Evolutionary conservation across 2,329 filamentous ascomycete species (phyloP).

Genomic region (Aspergillus fijiensis): DNA sequence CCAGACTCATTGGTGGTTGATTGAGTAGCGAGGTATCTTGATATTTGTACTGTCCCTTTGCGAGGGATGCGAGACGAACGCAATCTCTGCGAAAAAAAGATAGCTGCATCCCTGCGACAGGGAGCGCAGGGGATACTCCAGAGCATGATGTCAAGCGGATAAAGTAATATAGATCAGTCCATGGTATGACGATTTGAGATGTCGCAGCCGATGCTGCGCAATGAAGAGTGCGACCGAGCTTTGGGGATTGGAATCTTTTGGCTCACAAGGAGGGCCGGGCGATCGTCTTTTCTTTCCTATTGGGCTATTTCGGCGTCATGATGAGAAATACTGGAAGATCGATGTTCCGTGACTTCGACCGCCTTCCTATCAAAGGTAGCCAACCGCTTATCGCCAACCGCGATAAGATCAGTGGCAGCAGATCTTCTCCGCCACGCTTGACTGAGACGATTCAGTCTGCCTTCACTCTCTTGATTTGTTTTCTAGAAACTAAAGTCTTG

Average conservation of each 20-base stretch:
- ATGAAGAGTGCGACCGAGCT: background rate
- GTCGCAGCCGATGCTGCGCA: conserved; percentile 21
- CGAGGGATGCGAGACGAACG: conserved; percentile 21
- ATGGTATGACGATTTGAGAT: conserved; percentile 23
- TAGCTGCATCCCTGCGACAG: conserved; percentile 32
- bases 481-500: background rate
- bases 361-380: conserved; percentile 7
- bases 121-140: conserved; percentile 30
- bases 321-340: conserved; percentile 12
- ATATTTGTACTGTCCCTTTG: conserved; percentile 14
- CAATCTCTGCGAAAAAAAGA: conserved; percentile 27
- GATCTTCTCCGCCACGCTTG: background rate
- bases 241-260: background rate
- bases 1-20: conserved; percentile 13
- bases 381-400: conserved; percentile 12
- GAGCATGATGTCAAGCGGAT: conserved; percentile 23
- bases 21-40: conserved; percentile 16
- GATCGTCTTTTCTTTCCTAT: conserved; percentile 21
- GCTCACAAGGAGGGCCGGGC: conserved; percentile 2
- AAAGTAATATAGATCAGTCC: conserved; percentile 7
- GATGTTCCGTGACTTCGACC: conserved; percentile 14
- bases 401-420: conserved; percentile 18
- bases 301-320: conserved; percentile 18
- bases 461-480: background rate
- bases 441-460: background rate